Evolutionary conservation across 192 early-diverging fungal species (phyloP), one percentile per base, ranked within the genome.

Genomic region (Diversispora eburnea): DNA sequence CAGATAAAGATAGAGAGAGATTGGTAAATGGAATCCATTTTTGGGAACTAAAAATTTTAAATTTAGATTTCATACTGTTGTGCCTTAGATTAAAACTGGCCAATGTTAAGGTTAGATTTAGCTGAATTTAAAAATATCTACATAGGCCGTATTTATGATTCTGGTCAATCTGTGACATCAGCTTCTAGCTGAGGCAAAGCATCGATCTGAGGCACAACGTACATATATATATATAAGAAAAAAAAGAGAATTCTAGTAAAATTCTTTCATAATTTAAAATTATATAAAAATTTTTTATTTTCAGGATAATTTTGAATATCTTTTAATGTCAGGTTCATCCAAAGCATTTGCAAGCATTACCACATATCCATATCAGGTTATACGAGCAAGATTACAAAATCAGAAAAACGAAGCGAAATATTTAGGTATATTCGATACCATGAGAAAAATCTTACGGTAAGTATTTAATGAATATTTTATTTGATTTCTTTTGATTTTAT

Each of bases 361-460:
- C 39, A 99, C 97, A 5, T 97, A 97, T 76, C 97, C 97, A 1
- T 95, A 94, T 76, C 95, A 98, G 79, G 91, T 99, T 5, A 72
- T 98, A 41, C 84, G 91, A 41, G 88, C 94, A 19, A 86, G 97
- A 39, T 76, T 99, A 77, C 95, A 98, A 78, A 86, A 89, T 75
- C 78, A 79, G 75, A 56, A 39, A 42, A 75, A 41, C 60, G 82
- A 75, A 12, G 82, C 81, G n/a, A 77, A 80, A 47, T 96, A 95
- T 78, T 76, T 76, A 0, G 91, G 93, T 15, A 87, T 95, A 2
- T 67, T 90, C 54, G 91, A 92, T 48, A 90, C 88, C 33, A 78
- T 92, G 12, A 70, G 70, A 45, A 91, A 91, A 61, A 94, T 95
- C 48, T 84, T 84, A 71, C 81, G 67, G 80, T 81, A 83, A 73